Conservation (phyloP, 2,329 filamentous ascomycete genomes). For the Diaporthe citriasiana region DNA sequence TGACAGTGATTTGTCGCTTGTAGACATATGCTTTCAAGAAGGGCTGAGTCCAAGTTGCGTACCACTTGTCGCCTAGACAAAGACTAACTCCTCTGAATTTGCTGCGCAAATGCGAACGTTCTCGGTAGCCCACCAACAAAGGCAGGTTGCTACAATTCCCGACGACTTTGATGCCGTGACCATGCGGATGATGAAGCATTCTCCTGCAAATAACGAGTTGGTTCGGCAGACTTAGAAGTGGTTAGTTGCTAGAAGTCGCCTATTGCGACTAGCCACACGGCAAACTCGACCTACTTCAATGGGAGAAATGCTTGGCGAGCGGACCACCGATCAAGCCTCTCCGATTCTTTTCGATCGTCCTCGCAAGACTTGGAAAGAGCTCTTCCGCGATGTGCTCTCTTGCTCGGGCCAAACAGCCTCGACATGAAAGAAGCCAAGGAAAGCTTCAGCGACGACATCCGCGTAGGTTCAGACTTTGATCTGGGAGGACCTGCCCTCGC, state of each 20-base stretch:
- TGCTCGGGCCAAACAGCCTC: background rate
- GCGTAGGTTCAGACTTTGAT: too few species aligned
- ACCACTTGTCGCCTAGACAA: slow-evolving; percentile 26
- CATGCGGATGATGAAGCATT: background rate
- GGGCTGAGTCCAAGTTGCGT: slow-evolving; percentile 18
- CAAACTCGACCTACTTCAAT: background rate
- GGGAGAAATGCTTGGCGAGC: background rate
- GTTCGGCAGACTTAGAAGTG: slow-evolving; percentile 7
- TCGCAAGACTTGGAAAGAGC: background rate
- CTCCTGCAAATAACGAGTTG: slow-evolving; percentile 6
- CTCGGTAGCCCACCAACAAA: slow-evolving; percentile 25
- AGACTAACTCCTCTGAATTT: slow-evolving; percentile 17
- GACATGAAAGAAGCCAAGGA: background rate
- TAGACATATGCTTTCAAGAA: slow-evolving; percentile 22
- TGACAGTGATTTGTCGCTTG: background rate
- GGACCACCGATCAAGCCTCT: background rate
- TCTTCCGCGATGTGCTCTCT: background rate
- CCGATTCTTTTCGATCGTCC: background rate
- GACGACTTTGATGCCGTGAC: background rate
- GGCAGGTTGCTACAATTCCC: background rate
- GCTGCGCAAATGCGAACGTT: background rate
- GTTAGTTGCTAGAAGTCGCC: background rate
- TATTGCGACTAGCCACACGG: background rate
- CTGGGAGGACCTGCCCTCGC: background rate
- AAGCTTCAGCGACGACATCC: background rate